Conservation (phyloP, 1,284 basidiomycete genomes). For the Pseudozyma tsukubaensis region DNA sequence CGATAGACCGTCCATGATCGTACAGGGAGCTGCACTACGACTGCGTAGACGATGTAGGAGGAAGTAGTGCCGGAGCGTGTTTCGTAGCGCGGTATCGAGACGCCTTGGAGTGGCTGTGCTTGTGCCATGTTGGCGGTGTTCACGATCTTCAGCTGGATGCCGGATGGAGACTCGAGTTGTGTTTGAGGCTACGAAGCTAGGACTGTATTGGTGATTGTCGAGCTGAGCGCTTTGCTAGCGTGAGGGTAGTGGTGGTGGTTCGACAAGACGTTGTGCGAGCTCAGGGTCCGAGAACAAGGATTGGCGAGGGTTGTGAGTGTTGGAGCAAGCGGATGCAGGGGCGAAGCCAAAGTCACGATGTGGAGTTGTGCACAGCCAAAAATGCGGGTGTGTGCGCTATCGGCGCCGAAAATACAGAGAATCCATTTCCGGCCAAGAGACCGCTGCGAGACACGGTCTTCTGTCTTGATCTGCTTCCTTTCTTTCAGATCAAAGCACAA, state of each 20-base stretch:
- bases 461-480: too few relatives aligned
- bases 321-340: constrained; percentile 6
- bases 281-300: not conserved
- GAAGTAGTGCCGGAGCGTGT: constrained; percentile 61
- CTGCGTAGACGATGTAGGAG: constrained; percentile 81
- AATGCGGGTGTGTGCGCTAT: not conserved
- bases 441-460: too few relatives aligned
- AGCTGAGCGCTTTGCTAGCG: not conserved
- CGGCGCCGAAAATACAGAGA: too few relatives aligned
- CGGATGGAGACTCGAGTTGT: not conserved
- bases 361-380: not conserved
- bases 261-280: not conserved
- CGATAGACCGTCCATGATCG: constrained; percentile 91
- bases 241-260: constrained; percentile 4
- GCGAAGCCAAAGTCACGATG: not conserved
- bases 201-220: not conserved
- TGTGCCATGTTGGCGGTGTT: constrained; percentile 25
- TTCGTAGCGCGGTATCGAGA: constrained; percentile 63
- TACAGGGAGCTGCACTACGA: constrained; percentile 77
- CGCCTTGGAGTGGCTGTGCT: constrained; percentile 62
- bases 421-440: too few relatives aligned
- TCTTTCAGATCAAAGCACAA: too few relatives aligned
- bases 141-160: not conserved
- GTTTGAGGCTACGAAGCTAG: not conserved
- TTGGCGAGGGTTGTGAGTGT: not conserved